Evolutionary conservation across 1,284 basidiomycete genomes (phyloP).

Genomic region (Tylopilus orsonianus): DNA sequence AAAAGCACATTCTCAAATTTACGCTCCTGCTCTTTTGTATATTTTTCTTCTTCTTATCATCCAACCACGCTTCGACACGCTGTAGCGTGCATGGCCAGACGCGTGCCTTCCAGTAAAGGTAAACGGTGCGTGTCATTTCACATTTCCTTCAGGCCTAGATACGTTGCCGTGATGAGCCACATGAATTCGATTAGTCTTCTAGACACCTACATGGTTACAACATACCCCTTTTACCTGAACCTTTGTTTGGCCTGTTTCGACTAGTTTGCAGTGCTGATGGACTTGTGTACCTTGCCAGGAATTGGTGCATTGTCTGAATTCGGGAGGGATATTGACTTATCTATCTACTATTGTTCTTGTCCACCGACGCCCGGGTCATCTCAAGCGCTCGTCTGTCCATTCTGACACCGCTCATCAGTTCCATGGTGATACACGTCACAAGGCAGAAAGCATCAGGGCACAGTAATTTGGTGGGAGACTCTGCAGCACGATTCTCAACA

Average conservation of each 20-base stretch:
- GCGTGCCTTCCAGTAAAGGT: neutral
- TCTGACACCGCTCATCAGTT: constrained; percentile 3
- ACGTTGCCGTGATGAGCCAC: constrained; percentile 55
- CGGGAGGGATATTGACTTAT: neutral
- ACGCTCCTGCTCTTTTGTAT: neutral
- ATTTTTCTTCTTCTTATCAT: constrained; percentile 1
- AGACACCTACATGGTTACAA: constrained; percentile 50
- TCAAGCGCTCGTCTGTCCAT: neutral
- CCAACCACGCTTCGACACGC: neutral
- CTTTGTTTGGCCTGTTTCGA: constrained; percentile 12
- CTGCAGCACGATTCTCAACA: neutral
- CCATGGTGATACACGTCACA: constrained; percentile 7
- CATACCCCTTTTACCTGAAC: constrained; percentile 36
- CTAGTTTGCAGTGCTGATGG: constrained; percentile 13
- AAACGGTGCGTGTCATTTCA: constrained; percentile 52
- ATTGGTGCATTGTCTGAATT: neutral
- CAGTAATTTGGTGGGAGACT: constrained; percentile 15
- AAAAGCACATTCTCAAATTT: neutral
- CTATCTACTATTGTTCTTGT: neutral
- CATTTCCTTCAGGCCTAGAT: constrained; percentile 8
- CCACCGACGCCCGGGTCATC: neutral
- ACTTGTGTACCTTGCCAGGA: constrained; percentile 8
- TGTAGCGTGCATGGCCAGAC: neutral
- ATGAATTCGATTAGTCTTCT: constrained; percentile 79
- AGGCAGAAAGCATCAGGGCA: neutral